A percentile compares a stretch with the other conserved stretches of the same genome.
Conservation (phyloP, 1,139 yeast genomes). For the Trichomonascaceae sp. region DNA sequence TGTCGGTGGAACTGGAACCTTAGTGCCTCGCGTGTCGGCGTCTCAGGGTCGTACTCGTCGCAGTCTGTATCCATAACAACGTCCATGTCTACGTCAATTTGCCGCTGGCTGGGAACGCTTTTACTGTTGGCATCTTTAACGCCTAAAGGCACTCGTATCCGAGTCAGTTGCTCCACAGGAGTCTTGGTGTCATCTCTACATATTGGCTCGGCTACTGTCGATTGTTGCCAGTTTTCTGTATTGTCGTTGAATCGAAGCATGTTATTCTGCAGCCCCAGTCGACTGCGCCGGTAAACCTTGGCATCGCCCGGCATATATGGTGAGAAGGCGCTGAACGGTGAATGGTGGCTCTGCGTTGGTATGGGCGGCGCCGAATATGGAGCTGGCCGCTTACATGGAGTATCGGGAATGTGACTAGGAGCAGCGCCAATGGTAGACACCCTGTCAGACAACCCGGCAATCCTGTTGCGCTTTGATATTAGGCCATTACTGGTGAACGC, state of each 20-base stretch:
- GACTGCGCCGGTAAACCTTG: conserved; percentile 3
- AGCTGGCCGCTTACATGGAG: conserved; percentile 59
- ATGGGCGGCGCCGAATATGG: background rate
- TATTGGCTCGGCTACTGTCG: too few species aligned
- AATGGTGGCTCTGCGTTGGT: background rate
- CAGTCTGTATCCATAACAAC: conserved; percentile 8
- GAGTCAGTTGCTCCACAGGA: conserved; percentile 11
- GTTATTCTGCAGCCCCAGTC: conserved; percentile 16
- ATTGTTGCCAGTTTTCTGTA: too few species aligned
- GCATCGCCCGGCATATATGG: background rate
- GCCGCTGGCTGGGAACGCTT: conserved; percentile 4
- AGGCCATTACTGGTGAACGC: conserved; percentile 73
- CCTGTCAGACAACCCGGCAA: conserved; percentile 2
- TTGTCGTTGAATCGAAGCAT: conserved; percentile 10
- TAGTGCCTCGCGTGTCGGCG: background rate
- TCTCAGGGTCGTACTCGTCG: too few species aligned
- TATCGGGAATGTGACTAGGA: conserved; percentile 43
- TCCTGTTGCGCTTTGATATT: conserved; percentile 51
- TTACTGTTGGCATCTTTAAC: conserved; percentile 3
- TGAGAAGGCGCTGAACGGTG: background rate
- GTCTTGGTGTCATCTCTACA: too few species aligned
- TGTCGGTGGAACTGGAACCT: conserved; percentile 7
- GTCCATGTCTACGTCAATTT: conserved; percentile 8
- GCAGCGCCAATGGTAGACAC: conserved; percentile 4
- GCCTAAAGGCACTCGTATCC: too few species aligned